These are phyloP conservation scores for Phytophthora hybrid DNA, from an alignment of 352 stramenopile genomes.

Conservation along the genomic window DNA sequence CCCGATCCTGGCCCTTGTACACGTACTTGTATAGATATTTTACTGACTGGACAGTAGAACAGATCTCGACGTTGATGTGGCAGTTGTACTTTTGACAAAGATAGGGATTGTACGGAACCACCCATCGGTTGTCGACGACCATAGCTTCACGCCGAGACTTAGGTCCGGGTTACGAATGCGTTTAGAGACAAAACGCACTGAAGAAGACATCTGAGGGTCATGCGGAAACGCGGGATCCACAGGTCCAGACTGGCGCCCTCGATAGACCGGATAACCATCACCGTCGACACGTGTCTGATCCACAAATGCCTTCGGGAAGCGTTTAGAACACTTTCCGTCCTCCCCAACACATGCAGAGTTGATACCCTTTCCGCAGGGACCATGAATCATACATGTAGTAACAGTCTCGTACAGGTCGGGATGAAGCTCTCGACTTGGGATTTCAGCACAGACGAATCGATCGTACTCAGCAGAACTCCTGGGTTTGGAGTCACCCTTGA, in stretches of 20 bases:
- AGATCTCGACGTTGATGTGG: slow-evolving; percentile 70
- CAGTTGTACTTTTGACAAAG: slow-evolving; percentile 57
- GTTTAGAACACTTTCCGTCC: slow-evolving; percentile 39
- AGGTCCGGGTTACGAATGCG: not conserved
- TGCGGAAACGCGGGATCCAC: not conserved
- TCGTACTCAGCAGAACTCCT: slow-evolving; percentile 12
- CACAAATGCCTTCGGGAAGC: slow-evolving; percentile 27
- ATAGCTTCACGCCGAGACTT: not conserved
- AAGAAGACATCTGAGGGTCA: not conserved
- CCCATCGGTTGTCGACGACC: slow-evolving; percentile 42
- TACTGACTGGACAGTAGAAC: no score
- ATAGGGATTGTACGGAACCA: slow-evolving; percentile 71
- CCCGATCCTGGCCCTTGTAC: no score
- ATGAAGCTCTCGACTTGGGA: slow-evolving; percentile 16
- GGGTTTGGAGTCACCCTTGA: slow-evolving; percentile 40
- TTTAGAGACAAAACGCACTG: not conserved
- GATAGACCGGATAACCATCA: slow-evolving; percentile 26
- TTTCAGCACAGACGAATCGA: slow-evolving; percentile 33
- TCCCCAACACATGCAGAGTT: slow-evolving; percentile 17
- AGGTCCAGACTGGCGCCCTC: not conserved
- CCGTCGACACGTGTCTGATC: slow-evolving; percentile 8
- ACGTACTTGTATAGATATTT: no score
- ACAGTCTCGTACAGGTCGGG: slow-evolving; percentile 16
- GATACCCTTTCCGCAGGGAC: slow-evolving; percentile 11
- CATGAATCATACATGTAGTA: slow-evolving; percentile 25